Conservation (phyloP, 805 yeast genomes). For the Candida maltosa region DNA sequence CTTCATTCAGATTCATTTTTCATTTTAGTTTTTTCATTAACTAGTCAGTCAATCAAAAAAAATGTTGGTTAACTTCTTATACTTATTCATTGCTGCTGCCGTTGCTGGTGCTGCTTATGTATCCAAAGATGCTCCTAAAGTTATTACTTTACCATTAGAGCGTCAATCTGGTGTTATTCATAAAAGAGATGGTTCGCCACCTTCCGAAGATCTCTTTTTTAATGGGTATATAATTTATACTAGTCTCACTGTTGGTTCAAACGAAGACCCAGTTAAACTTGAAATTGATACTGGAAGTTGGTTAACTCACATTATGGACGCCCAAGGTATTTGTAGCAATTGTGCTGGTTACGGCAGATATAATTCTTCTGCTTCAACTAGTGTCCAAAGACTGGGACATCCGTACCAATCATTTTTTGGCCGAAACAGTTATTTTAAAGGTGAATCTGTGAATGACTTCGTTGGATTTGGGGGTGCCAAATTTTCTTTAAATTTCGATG, state of each 20-base stretch:
- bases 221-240: too few species aligned
- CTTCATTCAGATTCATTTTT: not conserved
- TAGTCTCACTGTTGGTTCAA: constrained; percentile 4
- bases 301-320: not conserved
- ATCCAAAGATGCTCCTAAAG: too few species aligned
- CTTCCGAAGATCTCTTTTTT: too few species aligned
- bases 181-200: too few species aligned
- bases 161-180: too few species aligned
- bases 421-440: not conserved
- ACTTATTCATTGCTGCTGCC: too few species aligned
- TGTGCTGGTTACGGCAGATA: not conserved
- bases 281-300: not conserved
- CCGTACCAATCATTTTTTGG: not conserved
- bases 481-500: not conserved
- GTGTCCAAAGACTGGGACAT: not conserved
- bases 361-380: constrained; percentile 1
- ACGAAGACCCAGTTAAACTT: not conserved
- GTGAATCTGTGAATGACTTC: constrained; percentile 1
- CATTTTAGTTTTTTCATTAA: too few species aligned
- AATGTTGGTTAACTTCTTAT: too few species aligned
- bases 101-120: too few species aligned
- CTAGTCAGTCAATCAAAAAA: too few species aligned
- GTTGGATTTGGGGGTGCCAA: not conserved
- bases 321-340: not conserved
- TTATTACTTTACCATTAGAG: too few species aligned